Evolutionary conservation across 1,284 basidiomycete genomes (phyloP).

Genomic region (Ustilago nuda): DNA sequence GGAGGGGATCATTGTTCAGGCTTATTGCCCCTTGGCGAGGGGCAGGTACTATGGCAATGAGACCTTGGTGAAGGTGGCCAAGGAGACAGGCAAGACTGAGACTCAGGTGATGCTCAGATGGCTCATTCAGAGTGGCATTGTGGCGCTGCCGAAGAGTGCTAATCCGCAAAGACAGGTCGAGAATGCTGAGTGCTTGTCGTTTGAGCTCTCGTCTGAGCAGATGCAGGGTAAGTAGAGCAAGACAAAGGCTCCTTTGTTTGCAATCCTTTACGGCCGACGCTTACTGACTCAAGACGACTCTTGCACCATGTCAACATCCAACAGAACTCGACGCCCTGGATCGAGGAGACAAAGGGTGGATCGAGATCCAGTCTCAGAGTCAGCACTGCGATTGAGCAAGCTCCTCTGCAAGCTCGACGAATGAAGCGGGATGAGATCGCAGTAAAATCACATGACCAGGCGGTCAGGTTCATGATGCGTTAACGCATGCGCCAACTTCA

Average conservation of each 20-base stretch:
- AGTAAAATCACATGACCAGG: too few species aligned
- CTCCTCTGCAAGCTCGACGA: neutral
- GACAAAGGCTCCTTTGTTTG: neutral
- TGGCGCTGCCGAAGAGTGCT: constrained; percentile 54
- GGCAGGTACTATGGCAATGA: constrained; percentile 72
- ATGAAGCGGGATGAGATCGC: too few species aligned
- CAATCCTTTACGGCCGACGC: too few species aligned
- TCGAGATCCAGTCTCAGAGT: constrained; percentile 39
- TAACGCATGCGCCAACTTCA: too few species aligned
- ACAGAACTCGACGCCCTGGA: constrained; percentile 42
- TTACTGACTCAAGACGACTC: too few species aligned
- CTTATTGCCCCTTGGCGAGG: constrained; percentile 86
- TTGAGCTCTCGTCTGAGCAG: constrained; percentile 76
- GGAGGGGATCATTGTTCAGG: constrained; percentile 80
- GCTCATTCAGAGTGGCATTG: constrained; percentile 76
- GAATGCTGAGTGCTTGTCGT: constrained; percentile 80
- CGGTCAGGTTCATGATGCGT: too few species aligned
- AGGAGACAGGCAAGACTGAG: constrained; percentile 75
- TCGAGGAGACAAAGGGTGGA: constrained; percentile 42
- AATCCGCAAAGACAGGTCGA: constrained; percentile 78
- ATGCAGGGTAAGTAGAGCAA: constrained; percentile 70
- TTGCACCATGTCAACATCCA: too few species aligned
- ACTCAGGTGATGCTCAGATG: constrained; percentile 81
- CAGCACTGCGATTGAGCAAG: constrained; percentile 31
- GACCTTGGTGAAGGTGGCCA: constrained; percentile 44